A percentile compares a stretch with the other conserved stretches of the same genome.
Conservation (phyloP, 1,284 basidiomycete genomes). For the Rhizoctonia solani region DNA sequence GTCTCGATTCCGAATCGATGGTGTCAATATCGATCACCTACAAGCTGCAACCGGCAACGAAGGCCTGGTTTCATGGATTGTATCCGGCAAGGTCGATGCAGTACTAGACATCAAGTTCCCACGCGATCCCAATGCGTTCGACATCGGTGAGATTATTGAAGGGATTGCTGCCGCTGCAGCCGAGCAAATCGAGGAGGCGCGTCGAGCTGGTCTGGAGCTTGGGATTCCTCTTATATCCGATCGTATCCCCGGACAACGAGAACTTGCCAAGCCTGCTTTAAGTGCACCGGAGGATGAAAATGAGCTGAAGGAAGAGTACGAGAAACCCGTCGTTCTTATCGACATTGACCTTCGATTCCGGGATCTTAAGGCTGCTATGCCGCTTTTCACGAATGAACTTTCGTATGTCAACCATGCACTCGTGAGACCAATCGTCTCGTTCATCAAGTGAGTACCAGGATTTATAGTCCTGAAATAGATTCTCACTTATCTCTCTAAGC, state of each 20-base stretch:
- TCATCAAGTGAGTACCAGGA: conserved; percentile 80
- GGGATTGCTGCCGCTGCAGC: conserved; percentile 73
- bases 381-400: conserved; percentile 83
- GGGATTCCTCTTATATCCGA: conserved; percentile 52
- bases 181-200: conserved; percentile 38
- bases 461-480: background rate
- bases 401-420: conserved; percentile 95
- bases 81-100: conserved; percentile 93
- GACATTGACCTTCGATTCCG: conserved; percentile 96
- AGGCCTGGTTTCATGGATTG: conserved; percentile 96
- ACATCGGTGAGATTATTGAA: conserved; percentile 86
- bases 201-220: conserved; percentile 25
- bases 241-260: conserved; percentile 86
- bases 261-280: conserved; percentile 84
- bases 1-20: conserved; percentile 96
- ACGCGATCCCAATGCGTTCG: conserved; percentile 73
- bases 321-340: conserved; percentile 58
- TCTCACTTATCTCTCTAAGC: conserved; percentile 51
- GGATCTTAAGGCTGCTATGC: conserved; percentile 95
- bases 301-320: conserved; percentile 33
- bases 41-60: conserved; percentile 82
- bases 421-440: conserved; percentile 95
- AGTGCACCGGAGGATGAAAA: conserved; percentile 62
- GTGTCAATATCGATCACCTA: conserved; percentile 94
- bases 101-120: conserved; percentile 99